Base-by-base conservation (phyloP, 1,284 basidiomycete species). In the Chiua sp. region DNA sequence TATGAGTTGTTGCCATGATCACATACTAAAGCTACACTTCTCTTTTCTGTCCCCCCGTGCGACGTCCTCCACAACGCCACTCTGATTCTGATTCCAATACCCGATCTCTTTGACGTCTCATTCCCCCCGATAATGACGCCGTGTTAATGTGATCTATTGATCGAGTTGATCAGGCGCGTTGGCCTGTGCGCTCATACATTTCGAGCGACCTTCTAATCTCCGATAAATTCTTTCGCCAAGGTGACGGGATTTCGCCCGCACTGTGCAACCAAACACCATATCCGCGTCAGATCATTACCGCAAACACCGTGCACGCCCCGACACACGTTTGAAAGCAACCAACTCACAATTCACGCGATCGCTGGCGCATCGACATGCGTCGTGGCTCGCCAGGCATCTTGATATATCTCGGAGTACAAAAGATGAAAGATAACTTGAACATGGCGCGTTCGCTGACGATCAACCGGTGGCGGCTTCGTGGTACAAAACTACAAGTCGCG, bases 121-220 rank as follows among this genome's bases (percentile, higher is more conserved):
- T 8, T 47, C 42, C 52, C 42, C 32, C 22, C 42, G 47, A 20
- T 13, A 30, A 42, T 48, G n/a, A 49, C 32, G 28, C 51, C 56
- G 39, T 15, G 22, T 55, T 61, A 22, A 59, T 35, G 39, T 42
- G 26, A 42, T 59, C 49, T 16, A 18, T 47, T 33, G 44, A 47
- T 44, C 33, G 33, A 33, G 35, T 53, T 47, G 51, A 37, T 70
- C 57, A 72, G 55, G 62, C 48, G 46, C 49, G 63, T 15, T 62
- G 59, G 50, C 63, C 64, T 3, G 28, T 7, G 47, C 26, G 63
- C 57, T 72, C 70, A 51, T 63, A 46, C 4, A 23, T 55, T 56
- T 72, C 73, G 66, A 72, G 70, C 55, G 73, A 75, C 64, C 53
- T 74, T 28, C 73, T 68, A 51, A 72, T 72, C 16, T 74, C 69